Percentiles rank a stretch among this genome's conserved stretches.
These are phyloP conservation scores for Pichia californica DNA, from an alignment of 805 yeast species.

Conservation along the genomic window DNA sequence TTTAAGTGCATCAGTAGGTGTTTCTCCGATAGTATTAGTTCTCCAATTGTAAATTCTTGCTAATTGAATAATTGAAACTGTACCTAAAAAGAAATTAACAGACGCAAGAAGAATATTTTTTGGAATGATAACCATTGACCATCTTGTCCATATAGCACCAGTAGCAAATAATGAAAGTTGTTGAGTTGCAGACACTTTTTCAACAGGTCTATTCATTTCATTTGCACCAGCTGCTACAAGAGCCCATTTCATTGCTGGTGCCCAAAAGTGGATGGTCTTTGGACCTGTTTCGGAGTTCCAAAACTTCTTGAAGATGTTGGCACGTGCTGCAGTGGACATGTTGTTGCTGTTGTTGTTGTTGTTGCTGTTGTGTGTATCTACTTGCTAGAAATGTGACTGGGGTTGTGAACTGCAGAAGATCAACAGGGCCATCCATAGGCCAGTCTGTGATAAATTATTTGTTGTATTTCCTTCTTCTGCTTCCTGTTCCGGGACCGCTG, in stretches of 20 bases:
- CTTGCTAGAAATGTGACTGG: no score
- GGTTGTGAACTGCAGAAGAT: no score
- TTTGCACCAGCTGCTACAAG: constrained; percentile 86
- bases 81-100: constrained; percentile 88
- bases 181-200: constrained; percentile 83
- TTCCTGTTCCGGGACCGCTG: not conserved
- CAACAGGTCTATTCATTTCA: constrained; percentile 87
- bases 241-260: constrained; percentile 72
- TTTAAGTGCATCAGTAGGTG: constrained; percentile 45
- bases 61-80: constrained; percentile 84
- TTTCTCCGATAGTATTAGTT: constrained; percentile 49
- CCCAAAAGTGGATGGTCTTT: constrained; percentile 96
- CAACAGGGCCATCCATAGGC: no score
- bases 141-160: constrained; percentile 95
- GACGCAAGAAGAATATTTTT: constrained; percentile 82
- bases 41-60: constrained; percentile 67
- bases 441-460: no score
- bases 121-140: constrained; percentile 93
- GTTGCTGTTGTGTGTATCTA: not conserved
- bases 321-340: constrained; percentile 3
- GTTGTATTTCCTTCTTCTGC: no score
- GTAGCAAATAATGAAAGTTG: constrained; percentile 83
- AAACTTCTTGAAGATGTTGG: constrained; percentile 51
- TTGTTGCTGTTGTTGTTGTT: constrained; percentile 3
- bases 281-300: constrained; percentile 91